Conservation (phyloP, 768 basidiomycete genomes). For the Xanthoconium purpureum region DNA sequence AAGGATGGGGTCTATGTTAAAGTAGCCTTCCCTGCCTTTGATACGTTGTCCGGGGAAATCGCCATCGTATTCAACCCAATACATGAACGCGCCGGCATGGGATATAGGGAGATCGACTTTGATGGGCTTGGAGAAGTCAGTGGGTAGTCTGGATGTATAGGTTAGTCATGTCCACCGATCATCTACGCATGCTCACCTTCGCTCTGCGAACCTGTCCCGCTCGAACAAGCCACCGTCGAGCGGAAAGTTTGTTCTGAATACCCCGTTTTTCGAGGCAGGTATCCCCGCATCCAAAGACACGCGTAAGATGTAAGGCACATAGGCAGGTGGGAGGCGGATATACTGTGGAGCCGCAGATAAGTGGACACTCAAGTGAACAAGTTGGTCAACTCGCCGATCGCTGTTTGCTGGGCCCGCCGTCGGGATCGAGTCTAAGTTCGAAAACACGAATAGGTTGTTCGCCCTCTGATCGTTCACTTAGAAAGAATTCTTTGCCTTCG, state of each 20-base stretch:
- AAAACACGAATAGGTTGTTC: constrained; percentile 78
- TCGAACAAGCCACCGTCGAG: constrained; percentile 86
- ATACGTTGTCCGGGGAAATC: constrained; percentile 55
- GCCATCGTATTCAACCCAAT: constrained; percentile 89
- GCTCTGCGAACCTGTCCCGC: constrained; percentile 68
- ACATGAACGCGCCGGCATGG: constrained; percentile 93
- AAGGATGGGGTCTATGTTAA: constrained; percentile 93
- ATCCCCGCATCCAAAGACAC: constrained; percentile 92
- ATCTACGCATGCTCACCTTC: constrained; percentile 52
- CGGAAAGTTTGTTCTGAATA: constrained; percentile 96
- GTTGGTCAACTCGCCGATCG: constrained; percentile 60
- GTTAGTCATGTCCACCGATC: constrained; percentile 12
- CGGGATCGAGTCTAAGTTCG: constrained; percentile 79
- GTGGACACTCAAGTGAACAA: constrained; percentile 2
- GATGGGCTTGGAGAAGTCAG: constrained; percentile 85
- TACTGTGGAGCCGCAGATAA: constrained; percentile 54
- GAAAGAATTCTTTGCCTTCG: constrained; percentile 88
- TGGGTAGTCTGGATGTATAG: constrained; percentile 60
- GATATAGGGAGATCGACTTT: constrained; percentile 95
- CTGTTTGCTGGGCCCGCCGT: constrained; percentile 87
- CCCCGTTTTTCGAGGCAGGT: constrained; percentile 82
- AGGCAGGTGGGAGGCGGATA: constrained; percentile 91
- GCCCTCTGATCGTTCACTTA: constrained; percentile 46
- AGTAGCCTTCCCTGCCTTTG: constrained; percentile 87
- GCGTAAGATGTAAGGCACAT: constrained; percentile 84